Percentiles rank a stretch among this genome's conserved stretches.
Conservation (phyloP, 2,329 filamentous ascomycete species). For the Colletotrichum spinosum region DNA sequence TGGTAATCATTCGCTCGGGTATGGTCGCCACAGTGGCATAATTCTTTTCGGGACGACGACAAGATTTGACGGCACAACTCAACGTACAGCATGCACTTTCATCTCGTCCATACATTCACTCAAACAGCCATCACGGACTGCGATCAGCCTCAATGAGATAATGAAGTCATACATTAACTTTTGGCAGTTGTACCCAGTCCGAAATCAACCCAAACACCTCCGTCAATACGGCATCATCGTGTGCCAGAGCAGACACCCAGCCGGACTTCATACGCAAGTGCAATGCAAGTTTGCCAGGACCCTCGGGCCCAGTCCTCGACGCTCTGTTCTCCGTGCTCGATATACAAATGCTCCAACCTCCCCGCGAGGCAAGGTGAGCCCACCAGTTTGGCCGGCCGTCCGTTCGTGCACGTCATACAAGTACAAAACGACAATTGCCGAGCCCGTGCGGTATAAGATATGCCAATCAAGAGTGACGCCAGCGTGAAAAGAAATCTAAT, state of each 20-base stretch:
- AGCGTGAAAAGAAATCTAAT: slow-evolving; percentile 37
- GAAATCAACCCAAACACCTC: slow-evolving; percentile 5
- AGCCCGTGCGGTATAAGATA: slow-evolving; percentile 34
- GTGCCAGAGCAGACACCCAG: not conserved
- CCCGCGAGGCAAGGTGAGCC: slow-evolving; percentile 16
- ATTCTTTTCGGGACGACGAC: not conserved
- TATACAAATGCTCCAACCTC: slow-evolving; percentile 35
- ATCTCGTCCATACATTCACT: too few relatives aligned
- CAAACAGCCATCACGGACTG: too few relatives aligned
- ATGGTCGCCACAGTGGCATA: too few relatives aligned
- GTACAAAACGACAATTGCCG: slow-evolving; percentile 28
- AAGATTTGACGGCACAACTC: not conserved
- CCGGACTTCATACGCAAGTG: not conserved
- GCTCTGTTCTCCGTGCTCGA: slow-evolving; percentile 28
- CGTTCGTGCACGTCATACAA: slow-evolving; percentile 38
- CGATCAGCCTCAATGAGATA: not conserved
- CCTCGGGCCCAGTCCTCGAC: slow-evolving; percentile 12
- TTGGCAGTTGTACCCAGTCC: slow-evolving; percentile 9
- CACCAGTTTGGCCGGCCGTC: slow-evolving; percentile 32
- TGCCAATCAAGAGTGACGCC: slow-evolving; percentile 38
- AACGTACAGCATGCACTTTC: not conserved
- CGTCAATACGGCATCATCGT: slow-evolving; percentile 4
- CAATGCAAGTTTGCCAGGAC: slow-evolving; percentile 5
- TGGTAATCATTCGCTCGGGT: too few relatives aligned
- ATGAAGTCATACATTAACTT: slow-evolving; percentile 15